phyloP scores from a whole-genome alignment of 2,329 filamentous ascomycete genomes.

The Pseudogymnoascus pannorum region DNA sequence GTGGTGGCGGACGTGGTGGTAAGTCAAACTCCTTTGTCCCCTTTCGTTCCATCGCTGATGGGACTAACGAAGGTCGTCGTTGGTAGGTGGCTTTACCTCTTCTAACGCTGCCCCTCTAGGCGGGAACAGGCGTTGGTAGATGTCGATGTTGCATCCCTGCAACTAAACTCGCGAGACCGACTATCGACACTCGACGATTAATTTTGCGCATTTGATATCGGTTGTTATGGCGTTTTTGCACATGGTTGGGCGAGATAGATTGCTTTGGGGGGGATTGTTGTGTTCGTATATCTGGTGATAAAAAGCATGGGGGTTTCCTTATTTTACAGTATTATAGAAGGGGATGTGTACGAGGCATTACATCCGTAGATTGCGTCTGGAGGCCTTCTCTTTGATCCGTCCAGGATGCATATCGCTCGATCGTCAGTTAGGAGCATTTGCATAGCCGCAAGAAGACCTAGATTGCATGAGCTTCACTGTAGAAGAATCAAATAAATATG shows the following conservation, averaged over 20 bases:
- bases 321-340: not conserved
- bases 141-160: constrained; percentile 8
- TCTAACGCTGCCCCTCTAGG: constrained; percentile 53
- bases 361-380: not conserved
- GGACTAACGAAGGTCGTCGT: constrained; percentile 31
- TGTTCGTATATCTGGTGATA: not conserved
- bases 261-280: constrained; percentile 1
- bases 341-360: not conserved
- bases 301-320: not conserved
- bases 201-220: constrained; percentile 9
- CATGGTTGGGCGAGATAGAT: constrained; percentile 8
- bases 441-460: not conserved
- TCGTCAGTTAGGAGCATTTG: not conserved
- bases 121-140: constrained; percentile 49
- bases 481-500: not conserved
- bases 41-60: constrained; percentile 29
- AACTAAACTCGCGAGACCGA: not conserved
- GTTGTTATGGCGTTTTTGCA: constrained; percentile 8
- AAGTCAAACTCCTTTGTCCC: constrained; percentile 14
- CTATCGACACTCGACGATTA: not conserved
- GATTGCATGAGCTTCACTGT: not conserved
- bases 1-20: constrained; percentile 33
- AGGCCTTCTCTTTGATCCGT: not conserved
- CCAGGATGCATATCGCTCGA: not conserved
- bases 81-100: constrained; percentile 44